Percentiles rank a stretch among this genome's conserved stretches.
phyloP scores from a whole-genome alignment of 2,329 filamentous ascomycete genomes.

The Coleophoma cylindrospora region DNA sequence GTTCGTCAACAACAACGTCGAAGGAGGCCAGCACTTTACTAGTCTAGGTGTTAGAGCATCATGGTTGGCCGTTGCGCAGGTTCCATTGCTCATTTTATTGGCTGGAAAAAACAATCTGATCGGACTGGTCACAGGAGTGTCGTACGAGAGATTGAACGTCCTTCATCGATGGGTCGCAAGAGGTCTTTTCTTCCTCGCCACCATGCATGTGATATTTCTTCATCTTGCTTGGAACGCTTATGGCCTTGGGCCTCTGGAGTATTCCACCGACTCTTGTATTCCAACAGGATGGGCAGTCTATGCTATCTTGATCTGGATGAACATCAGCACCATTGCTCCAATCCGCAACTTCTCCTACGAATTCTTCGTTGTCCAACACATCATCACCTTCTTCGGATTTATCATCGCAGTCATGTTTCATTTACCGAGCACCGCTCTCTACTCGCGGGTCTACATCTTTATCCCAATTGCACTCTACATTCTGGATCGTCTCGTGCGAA shows the following conservation, averaged over 20 bases:
- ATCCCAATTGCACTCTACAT: constrained; percentile 19
- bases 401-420: constrained; percentile 29
- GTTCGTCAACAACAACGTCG: constrained; percentile 29
- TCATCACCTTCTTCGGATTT: constrained; percentile 42
- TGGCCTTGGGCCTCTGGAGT: constrained; percentile 16
- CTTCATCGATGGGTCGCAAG: constrained; percentile 67
- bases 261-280: constrained; percentile 22
- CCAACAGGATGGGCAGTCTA: constrained; percentile 57
- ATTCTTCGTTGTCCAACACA: constrained; percentile 64
- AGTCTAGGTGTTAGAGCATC: constrained; percentile 56
- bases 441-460: constrained; percentile 23
- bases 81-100: constrained; percentile 59
- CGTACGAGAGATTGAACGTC: constrained; percentile 69
- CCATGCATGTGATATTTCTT: constrained; percentile 18
- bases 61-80: constrained; percentile 60
- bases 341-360: constrained; percentile 63
- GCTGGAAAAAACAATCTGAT: constrained; percentile 56
- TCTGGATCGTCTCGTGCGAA: constrained; percentile 19
- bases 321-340: constrained; percentile 57
- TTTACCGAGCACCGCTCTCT: constrained; percentile 24
- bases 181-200: constrained; percentile 62
- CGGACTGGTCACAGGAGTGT: constrained; percentile 53
- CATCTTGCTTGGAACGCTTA: constrained; percentile 19
- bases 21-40: constrained; percentile 18
- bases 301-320: constrained; percentile 61